Evolutionary conservation across 345 rosid species (phyloP).

Genomic region (Populus deltoides): DNA sequence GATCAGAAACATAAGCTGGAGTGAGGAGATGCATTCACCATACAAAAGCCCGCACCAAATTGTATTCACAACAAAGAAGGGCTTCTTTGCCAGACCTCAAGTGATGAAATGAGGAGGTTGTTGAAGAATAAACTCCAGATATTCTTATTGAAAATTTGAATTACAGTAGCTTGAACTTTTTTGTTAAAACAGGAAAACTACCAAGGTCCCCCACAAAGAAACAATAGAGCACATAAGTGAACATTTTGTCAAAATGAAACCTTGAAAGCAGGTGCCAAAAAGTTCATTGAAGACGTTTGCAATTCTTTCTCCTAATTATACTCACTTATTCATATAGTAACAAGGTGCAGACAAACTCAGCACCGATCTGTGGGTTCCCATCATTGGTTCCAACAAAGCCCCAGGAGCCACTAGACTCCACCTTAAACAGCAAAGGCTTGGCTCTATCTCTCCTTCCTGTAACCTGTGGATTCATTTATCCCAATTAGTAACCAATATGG

Average conservation of each 20-base stretch:
- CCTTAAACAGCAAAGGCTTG: slow-evolving; percentile 81
- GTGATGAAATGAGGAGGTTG: background rate
- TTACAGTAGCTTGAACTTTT: background rate
- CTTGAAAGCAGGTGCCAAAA: background rate
- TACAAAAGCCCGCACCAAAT: background rate
- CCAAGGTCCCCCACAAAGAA: background rate
- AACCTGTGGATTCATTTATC: slow-evolving; percentile 47
- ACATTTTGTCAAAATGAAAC: background rate
- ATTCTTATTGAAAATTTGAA: background rate
- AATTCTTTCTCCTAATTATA: background rate
- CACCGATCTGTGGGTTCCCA: slow-evolving; percentile 73
- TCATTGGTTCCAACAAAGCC: slow-evolving; percentile 88
- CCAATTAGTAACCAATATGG: background rate
- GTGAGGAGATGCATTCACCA: background rate
- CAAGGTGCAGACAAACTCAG: slow-evolving; percentile 90
- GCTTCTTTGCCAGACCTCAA: background rate
- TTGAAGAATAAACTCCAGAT: background rate
- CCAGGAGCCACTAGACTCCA: slow-evolving; percentile 84
- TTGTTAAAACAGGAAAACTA: background rate
- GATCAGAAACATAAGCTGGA: background rate
- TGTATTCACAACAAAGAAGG: background rate
- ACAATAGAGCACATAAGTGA: background rate
- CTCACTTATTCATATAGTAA: slow-evolving; percentile 80
- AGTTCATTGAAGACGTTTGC: background rate
- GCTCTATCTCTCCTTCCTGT: slow-evolving; percentile 99